These are phyloP conservation scores for Solanum bulbocastanum DNA, from an alignment of 257 asterid genomes.

Conservation along the genomic window DNA sequence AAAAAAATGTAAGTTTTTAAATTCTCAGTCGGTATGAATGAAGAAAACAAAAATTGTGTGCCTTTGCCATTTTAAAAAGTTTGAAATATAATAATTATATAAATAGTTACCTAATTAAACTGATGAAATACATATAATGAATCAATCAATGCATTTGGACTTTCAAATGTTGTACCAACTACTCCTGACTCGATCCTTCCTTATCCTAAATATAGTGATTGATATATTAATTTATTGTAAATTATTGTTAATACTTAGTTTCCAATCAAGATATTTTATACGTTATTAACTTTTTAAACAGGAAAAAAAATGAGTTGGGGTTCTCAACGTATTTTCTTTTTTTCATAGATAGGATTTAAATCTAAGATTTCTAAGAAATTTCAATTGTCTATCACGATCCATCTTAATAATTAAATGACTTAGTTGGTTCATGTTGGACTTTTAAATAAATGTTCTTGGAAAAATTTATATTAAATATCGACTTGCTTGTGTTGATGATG, in stretches of 20 bases:
- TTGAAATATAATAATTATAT: neutral
- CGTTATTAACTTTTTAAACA: neutral
- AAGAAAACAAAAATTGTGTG: neutral
- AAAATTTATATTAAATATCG: neutral
- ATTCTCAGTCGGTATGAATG: neutral
- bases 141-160: neutral
- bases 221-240: neutral
- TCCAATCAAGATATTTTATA: too few species aligned
- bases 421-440: neutral
- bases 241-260: neutral
- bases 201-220: neutral
- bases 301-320: neutral
- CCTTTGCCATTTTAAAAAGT: neutral
- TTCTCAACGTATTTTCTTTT: too few species aligned
- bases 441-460: neutral
- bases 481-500: neutral
- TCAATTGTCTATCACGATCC: neutral
- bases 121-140: neutral
- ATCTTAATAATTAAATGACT: neutral
- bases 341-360: too few species aligned
- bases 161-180: neutral
- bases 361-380: fast-evolving
- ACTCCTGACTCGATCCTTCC: neutral
- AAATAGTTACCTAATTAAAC: neutral
- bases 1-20: neutral